Evolutionary conservation across 148 eudicot genomes (phyloP).

Genomic region (Vaccinium darrowii): DNA sequence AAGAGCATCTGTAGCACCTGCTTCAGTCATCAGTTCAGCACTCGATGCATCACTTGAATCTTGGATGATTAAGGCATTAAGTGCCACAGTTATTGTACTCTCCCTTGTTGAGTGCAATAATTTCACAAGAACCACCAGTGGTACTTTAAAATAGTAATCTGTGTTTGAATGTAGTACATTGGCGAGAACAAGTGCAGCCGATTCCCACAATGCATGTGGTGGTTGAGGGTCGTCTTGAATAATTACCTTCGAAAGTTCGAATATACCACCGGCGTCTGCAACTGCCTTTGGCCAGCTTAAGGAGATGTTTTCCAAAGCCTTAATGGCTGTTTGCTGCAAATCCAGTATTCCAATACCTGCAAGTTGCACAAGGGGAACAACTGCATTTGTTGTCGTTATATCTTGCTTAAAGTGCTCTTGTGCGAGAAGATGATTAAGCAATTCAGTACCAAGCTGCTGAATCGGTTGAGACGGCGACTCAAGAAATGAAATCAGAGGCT

Average conservation of each 20-base stretch:
- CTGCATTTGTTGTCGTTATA: conserved; percentile 58
- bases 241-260: conserved; percentile 73
- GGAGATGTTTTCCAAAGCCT: conserved; percentile 65
- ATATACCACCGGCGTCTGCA: conserved; percentile 75
- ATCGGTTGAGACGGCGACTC: conserved; percentile 78
- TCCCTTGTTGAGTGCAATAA: conserved; percentile 59
- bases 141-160: conserved; percentile 61
- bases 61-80: conserved; percentile 55
- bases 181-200: conserved; percentile 64
- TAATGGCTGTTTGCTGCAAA: conserved; percentile 75
- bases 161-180: conserved; percentile 48
- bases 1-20: conserved; percentile 71
- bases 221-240: conserved; percentile 74
- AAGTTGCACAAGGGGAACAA: conserved; percentile 75
- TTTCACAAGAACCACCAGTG: conserved; percentile 67
- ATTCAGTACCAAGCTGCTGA: conserved; percentile 74
- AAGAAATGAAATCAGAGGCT: conserved; percentile 66
- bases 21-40: conserved; percentile 71
- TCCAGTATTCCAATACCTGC: conserved; percentile 64
- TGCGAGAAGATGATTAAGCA: conserved; percentile 68
- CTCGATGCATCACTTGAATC: conserved; percentile 56
- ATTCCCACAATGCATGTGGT: conserved; percentile 69
- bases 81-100: conserved; percentile 50
- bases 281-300: conserved; percentile 75
- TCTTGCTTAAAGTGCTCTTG: conserved; percentile 80